Evolutionary conservation across 148 eudicot genomes (phyloP).

Genomic region (Vaccinium macrocarpon): DNA sequence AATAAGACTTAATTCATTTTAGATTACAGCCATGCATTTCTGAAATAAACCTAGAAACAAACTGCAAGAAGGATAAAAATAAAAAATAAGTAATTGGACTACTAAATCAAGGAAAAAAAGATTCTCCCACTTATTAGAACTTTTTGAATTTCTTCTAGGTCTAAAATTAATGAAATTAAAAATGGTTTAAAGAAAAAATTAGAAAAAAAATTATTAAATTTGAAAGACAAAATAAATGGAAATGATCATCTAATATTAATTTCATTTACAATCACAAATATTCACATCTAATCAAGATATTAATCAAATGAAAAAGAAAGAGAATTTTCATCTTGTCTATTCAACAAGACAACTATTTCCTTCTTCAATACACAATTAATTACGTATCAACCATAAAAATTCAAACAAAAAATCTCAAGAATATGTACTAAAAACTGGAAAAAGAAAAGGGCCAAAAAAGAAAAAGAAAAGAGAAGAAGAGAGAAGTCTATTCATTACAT

Average conservation of each 20-base stretch:
- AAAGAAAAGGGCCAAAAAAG: background rate
- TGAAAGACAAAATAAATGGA: background rate
- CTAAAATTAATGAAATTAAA: background rate
- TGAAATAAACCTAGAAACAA: background rate
- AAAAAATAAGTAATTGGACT: too few relatives aligned
- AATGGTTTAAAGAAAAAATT: background rate
- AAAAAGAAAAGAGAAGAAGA: too few relatives aligned
- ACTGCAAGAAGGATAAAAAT: background rate
- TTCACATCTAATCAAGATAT: background rate
- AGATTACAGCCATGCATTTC: background rate
- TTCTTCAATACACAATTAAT: background rate
- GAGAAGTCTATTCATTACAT: background rate
- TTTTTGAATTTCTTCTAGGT: background rate
- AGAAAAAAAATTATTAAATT: background rate
- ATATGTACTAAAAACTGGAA: background rate
- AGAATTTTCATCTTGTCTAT: background rate
- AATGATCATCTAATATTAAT: background rate
- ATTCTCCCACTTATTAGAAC: background rate
- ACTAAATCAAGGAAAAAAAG: background rate
- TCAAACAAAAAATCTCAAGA: background rate
- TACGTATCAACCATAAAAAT: background rate
- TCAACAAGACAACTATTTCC: background rate
- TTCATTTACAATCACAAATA: background rate
- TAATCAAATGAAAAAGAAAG: conserved; percentile 2
- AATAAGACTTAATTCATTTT: background rate